Conservation (phyloP, 352 stramenopile species). For the Halophytophthora polymorphica region DNA sequence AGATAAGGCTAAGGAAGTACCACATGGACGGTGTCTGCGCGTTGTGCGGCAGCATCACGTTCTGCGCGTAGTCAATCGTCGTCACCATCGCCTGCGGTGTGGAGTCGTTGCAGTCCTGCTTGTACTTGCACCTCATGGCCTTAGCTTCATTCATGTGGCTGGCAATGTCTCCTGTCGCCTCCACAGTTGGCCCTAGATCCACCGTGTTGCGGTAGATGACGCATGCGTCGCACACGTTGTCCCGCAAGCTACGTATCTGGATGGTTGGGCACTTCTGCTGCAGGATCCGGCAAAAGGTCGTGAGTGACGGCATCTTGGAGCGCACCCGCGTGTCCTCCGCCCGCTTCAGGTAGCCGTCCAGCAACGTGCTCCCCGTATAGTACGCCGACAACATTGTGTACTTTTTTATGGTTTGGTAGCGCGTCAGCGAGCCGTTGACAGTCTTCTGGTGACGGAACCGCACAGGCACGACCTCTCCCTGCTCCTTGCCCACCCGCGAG, state of each 20-base stretch:
- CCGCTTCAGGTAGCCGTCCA: constrained; percentile 8
- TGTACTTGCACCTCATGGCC: constrained; percentile 8
- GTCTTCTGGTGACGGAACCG: constrained; percentile 4
- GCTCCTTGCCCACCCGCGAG: background rate
- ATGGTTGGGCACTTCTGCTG: constrained; percentile 4
- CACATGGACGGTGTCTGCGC: constrained; percentile 5
- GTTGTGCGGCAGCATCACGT: constrained; percentile 5
- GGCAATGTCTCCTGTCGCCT: constrained; percentile 8
- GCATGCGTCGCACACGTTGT: constrained; percentile 14
- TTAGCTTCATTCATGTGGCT: constrained; percentile 2
- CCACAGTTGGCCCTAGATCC: background rate
- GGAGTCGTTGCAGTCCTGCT: background rate
- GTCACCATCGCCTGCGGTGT: constrained; percentile 1
- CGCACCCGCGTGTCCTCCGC: constrained; percentile 3
- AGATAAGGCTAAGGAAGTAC: constrained; percentile 15
- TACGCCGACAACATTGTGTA: constrained; percentile 5
- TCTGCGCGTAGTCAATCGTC: constrained; percentile 14
- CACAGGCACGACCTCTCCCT: constrained; percentile 7
- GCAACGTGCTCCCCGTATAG: constrained; percentile 7
- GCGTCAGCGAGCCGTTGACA: background rate
- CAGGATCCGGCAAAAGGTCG: constrained; percentile 3
- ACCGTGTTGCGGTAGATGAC: constrained; percentile 10
- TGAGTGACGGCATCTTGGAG: constrained; percentile 6
- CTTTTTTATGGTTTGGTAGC: constrained; percentile 3
- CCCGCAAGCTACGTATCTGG: constrained; percentile 2